These are phyloP conservation scores for Echria macrotheca DNA, from an alignment of 495 filamentous ascomycete species.

Conservation along the genomic window DNA sequence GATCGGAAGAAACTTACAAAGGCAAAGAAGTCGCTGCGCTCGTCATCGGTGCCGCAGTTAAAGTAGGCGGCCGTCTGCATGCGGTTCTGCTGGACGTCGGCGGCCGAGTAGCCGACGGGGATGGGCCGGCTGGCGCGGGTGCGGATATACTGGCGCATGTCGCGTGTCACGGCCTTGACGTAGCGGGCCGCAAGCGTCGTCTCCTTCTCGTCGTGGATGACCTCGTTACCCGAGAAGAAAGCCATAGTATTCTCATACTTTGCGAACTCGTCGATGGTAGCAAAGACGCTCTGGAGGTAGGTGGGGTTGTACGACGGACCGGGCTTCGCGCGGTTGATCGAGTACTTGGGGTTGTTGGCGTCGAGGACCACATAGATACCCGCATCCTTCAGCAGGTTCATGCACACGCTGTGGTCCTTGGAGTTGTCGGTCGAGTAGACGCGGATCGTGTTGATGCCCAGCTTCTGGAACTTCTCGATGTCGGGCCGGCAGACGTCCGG, in stretches of 20 bases:
- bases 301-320: constrained; percentile 78
- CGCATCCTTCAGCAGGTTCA: constrained; percentile 72
- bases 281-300: constrained; percentile 91
- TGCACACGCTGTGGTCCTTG: constrained; percentile 75
- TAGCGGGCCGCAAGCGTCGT: constrained; percentile 75
- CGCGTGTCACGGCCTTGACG: constrained; percentile 91
- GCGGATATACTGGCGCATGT: constrained; percentile 83
- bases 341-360: constrained; percentile 45
- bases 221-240: constrained; percentile 98
- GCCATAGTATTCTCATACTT: constrained; percentile 87
- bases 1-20: too few species aligned
- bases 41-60: constrained; percentile 87
- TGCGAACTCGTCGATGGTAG: constrained; percentile 84
- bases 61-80: constrained; percentile 88
- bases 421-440: constrained; percentile 95
- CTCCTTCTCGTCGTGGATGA: constrained; percentile 76
- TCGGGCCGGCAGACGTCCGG: constrained; percentile 69
- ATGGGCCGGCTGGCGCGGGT: constrained; percentile 67
- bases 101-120: constrained; percentile 92
- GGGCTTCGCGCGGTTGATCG: constrained; percentile 46
- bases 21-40: constrained; percentile 91
- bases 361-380: constrained; percentile 93
- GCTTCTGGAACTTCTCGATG: constrained; percentile 74
- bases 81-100: constrained; percentile 80
- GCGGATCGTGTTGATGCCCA: constrained; percentile 88